A percentile compares a stretch with the other conserved stretches of the same genome.
Evolutionary conservation across 805 yeast species (phyloP).

Genomic region (Pichia heedii): DNA sequence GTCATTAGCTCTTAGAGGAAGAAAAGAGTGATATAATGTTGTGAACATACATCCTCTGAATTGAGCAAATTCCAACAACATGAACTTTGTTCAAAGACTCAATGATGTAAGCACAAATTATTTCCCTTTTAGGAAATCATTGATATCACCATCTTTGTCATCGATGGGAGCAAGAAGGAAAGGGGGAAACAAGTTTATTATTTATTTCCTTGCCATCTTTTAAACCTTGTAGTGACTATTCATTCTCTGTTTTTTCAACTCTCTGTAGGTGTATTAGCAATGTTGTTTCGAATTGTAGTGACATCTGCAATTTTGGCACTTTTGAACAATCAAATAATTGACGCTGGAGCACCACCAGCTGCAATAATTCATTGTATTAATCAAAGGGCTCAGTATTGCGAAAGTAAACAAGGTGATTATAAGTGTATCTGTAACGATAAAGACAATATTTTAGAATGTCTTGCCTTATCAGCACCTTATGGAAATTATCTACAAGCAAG

Average conservation of each 20-base stretch:
- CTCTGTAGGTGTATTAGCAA: background rate
- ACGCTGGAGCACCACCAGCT: constrained; percentile 13
- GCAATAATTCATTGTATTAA: constrained; percentile 20
- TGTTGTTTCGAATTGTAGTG: background rate
- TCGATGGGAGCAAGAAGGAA: no score
- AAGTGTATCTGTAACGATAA: constrained; percentile 28
- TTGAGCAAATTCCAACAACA: background rate
- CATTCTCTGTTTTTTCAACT: background rate
- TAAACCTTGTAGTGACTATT: no score
- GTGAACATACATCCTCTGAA: background rate
- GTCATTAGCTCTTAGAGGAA: background rate
- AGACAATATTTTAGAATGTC: constrained; percentile 27
- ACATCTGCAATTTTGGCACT: background rate
- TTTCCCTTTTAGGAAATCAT: no score
- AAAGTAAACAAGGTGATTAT: constrained; percentile 23
- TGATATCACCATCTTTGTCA: no score
- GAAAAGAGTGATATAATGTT: background rate
- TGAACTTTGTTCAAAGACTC: no score
- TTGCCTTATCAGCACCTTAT: constrained; percentile 34
- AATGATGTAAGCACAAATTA: no score
- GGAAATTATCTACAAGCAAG: constrained; percentile 36
- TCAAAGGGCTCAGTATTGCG: constrained; percentile 12
- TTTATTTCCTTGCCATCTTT: no score
- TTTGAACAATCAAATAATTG: background rate
- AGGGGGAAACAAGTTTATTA: no score